phyloP scores from a whole-genome alignment of 169 alveolate species.

The Ichthyophthirius multifiliis region DNA sequence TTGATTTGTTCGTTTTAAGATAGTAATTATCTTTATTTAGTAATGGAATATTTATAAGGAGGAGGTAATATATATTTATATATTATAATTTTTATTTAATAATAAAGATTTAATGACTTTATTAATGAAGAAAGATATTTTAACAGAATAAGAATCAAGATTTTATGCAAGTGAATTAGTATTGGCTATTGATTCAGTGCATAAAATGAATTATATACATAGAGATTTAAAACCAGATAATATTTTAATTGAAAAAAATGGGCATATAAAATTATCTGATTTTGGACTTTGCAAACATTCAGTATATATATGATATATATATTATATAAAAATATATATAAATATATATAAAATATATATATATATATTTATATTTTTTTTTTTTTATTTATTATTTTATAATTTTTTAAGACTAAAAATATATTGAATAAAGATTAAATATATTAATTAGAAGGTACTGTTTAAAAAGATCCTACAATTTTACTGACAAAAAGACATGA shows the following conservation, averaged over 20 bases:
- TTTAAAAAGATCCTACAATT: neutral
- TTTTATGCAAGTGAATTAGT: slow-evolving; percentile 77
- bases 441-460: too few species aligned
- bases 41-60: slow-evolving; percentile 84
- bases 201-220: slow-evolving; percentile 74
- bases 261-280: slow-evolving; percentile 84
- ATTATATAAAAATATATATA: neutral
- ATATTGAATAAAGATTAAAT: neutral
- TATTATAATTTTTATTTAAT: neutral
- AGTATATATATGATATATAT: neutral
- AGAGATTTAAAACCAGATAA: slow-evolving; percentile 83
- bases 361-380: neutral
- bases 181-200: slow-evolving; percentile 74
- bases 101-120: slow-evolving; percentile 76
- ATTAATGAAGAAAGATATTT: slow-evolving; percentile 77
- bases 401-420: neutral
- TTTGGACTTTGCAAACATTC: slow-evolving; percentile 83
- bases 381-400: too few species aligned
- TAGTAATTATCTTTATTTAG: slow-evolving; percentile 70
- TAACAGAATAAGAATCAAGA: slow-evolving; percentile 74
- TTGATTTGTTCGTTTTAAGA: slow-evolving; percentile 73
- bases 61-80: slow-evolving; percentile 40
- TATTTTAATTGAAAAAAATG: slow-evolving; percentile 70
- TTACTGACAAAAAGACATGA: slow-evolving; percentile 11
- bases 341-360: neutral